Evolutionary conservation across 2,329 filamentous ascomycete genomes (phyloP).

Genomic region (Didymella pomorum): DNA sequence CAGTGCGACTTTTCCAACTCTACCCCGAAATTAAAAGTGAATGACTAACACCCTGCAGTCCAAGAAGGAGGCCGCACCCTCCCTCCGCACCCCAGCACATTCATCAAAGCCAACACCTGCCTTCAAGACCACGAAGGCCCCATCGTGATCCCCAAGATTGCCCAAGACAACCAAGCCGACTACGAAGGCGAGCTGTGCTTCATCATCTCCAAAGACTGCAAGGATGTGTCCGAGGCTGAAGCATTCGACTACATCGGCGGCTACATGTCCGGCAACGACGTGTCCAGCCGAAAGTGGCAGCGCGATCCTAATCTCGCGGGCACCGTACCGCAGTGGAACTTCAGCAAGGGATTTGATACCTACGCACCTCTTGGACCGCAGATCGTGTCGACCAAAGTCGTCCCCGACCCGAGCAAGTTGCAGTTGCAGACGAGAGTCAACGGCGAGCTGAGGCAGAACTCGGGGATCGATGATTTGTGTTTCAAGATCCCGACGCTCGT

Average conservation of each 20-base stretch:
- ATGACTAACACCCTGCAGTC: conserved; percentile 48
- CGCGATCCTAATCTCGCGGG: conserved; percentile 59
- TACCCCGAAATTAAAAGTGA: too few relatives aligned
- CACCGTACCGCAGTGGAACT: conserved; percentile 64
- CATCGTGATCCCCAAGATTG: conserved; percentile 59
- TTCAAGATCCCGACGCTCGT: conserved; percentile 58
- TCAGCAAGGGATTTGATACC: conserved; percentile 65
- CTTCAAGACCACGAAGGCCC: conserved; percentile 51
- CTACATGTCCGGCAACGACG: conserved; percentile 64
- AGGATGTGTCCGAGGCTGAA: conserved; percentile 56
- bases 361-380: conserved; percentile 63
- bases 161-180: conserved; percentile 58
- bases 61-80: conserved; percentile 60
- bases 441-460: conserved; percentile 58
- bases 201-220: conserved; percentile 62
- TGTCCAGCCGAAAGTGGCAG: conserved; percentile 63
- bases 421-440: conserved; percentile 59
- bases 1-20: conserved; percentile 39
- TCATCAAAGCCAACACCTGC: conserved; percentile 59
- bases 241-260: conserved; percentile 62
- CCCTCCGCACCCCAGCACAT: conserved; percentile 60
- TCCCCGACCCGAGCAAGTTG: conserved; percentile 56
- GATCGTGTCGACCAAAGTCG: conserved; percentile 54
- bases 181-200: conserved; percentile 54
- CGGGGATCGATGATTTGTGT: conserved; percentile 57